phyloP scores from a whole-genome alignment of 192 early-diverging fungal genomes.

The Rhizophagus prolifer region DNA sequence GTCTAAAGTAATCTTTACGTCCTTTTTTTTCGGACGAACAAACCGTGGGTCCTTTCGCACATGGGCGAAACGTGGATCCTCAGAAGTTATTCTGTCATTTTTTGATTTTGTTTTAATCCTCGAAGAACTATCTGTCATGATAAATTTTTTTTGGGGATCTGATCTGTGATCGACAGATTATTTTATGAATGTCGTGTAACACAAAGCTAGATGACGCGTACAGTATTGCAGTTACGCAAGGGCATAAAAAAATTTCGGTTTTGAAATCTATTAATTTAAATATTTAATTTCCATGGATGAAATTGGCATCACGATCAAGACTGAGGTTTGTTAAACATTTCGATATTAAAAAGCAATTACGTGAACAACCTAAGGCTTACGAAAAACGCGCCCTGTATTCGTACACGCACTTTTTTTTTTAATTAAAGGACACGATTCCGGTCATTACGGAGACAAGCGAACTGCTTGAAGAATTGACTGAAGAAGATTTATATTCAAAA shows the following conservation, averaged over 20 bases:
- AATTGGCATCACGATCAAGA: background rate
- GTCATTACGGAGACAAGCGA: slow-evolving; percentile 23
- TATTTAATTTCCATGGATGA: background rate
- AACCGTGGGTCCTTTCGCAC: slow-evolving; percentile 82
- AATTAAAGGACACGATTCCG: background rate
- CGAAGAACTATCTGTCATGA: background rate
- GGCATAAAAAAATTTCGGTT: background rate
- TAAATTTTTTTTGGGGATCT: background rate
- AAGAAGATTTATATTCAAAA: slow-evolving; percentile 88
- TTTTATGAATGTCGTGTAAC: background rate
- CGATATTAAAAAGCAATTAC: background rate
- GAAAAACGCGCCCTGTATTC: background rate
- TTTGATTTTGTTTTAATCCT: background rate
- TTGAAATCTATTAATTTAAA: background rate
- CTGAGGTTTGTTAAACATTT: background rate
- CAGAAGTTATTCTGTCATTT: slow-evolving; percentile 33
- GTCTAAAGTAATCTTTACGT: slow-evolving; percentile 85
- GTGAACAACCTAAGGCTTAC: background rate
- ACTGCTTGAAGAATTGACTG: slow-evolving; percentile 62
- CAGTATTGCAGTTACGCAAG: background rate
- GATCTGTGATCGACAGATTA: background rate
- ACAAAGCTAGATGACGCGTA: background rate
- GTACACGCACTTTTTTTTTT: background rate
- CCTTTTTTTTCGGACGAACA: slow-evolving; percentile 71
- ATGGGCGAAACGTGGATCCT: slow-evolving; percentile 76